Conservation (phyloP, 495 filamentous ascomycete genomes). For the Cryomyces antarcticus region DNA sequence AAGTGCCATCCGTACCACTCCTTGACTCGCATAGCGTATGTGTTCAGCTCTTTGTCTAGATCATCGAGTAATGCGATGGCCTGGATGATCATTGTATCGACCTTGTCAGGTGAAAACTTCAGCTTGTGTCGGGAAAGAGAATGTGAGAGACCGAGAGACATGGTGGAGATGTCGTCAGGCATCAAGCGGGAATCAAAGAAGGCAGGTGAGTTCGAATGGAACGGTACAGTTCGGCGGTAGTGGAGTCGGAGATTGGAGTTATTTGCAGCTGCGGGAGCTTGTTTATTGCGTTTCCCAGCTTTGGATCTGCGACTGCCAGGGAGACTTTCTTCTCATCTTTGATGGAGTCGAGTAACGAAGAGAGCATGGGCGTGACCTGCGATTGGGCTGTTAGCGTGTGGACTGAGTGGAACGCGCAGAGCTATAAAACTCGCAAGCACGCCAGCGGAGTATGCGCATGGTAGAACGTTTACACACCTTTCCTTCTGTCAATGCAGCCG, state of each 20-base stretch:
- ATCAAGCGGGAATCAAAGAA: slow-evolving; percentile 75
- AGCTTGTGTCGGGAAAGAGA: slow-evolving; percentile 95
- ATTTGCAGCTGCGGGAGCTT: slow-evolving; percentile 78
- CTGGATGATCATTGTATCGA: slow-evolving; percentile 98
- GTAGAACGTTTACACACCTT: slow-evolving; percentile 26
- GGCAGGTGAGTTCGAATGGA: slow-evolving; percentile 79
- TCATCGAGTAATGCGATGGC: slow-evolving; percentile 88
- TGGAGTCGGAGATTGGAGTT: slow-evolving; percentile 67
- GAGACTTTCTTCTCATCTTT: slow-evolving; percentile 97
- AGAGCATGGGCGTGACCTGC: slow-evolving; percentile 67
- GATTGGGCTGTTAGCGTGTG: background rate
- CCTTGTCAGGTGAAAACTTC: slow-evolving; percentile 97
- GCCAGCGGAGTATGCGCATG: too few relatives aligned
- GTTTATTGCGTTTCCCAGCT: slow-evolving; percentile 80
- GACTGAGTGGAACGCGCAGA: background rate
- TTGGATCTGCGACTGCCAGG: slow-evolving; percentile 84
- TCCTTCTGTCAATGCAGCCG: slow-evolving; percentile 67
- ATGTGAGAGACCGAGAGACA: slow-evolving; percentile 90
- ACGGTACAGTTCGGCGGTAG: slow-evolving; percentile 74
- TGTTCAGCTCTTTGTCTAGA: slow-evolving; percentile 95
- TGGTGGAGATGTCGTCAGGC: slow-evolving; percentile 68
- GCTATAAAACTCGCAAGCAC: background rate
- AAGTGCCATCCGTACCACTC: slow-evolving; percentile 99
- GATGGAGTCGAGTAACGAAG: slow-evolving; percentile 62
- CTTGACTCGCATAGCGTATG: slow-evolving; percentile 96